Evolutionary conservation across 164 flowering plant genomes (phyloP).

Genomic region (Sextonia rubra): DNA sequence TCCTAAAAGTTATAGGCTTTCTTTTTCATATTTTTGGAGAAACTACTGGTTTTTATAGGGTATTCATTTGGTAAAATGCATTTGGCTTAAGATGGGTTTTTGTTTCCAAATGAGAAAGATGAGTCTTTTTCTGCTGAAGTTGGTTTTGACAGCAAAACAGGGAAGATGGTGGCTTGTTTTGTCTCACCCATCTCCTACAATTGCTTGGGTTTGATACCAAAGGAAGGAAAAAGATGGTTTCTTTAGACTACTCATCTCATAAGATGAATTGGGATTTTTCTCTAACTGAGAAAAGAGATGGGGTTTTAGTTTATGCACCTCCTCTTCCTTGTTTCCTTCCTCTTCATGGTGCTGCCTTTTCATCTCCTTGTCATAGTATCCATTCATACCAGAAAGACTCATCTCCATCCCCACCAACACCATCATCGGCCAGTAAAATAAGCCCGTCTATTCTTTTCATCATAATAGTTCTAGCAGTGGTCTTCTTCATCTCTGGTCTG

Average conservation of each 20-base stretch:
- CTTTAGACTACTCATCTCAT: conserved; percentile 9
- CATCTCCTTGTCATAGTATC: conserved; percentile 18
- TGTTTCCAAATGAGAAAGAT: neutral
- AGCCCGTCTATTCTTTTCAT: conserved; percentile 56
- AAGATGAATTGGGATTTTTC: conserved; percentile 20
- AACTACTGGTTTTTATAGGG: neutral
- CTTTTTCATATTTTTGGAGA: conserved; percentile 9
- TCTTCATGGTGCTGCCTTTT: neutral
- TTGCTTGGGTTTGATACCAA: conserved; percentile 6
- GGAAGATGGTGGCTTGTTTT: conserved; percentile 1
- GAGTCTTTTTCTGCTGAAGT: neutral
- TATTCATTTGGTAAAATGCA: neutral
- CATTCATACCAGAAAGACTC: conserved; percentile 22
- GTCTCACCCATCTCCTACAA: neutral
- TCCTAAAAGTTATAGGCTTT: neutral
- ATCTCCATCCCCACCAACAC: conserved; percentile 17
- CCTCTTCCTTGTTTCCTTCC: conserved; percentile 18
- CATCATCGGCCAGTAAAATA: conserved; percentile 34
- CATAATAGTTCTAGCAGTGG: conserved; percentile 50
- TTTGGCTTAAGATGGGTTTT: neutral
- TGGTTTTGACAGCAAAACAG: conserved; percentile 2
- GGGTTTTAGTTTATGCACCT: conserved; percentile 22
- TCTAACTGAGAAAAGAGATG: conserved; percentile 23
- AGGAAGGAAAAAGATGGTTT: conserved; percentile 14
- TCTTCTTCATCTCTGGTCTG: conserved; percentile 62